A percentile compares a stretch with the other conserved stretches of the same genome.
phyloP scores from a whole-genome alignment of 345 rosid species.

The Anacardium occidentale region DNA sequence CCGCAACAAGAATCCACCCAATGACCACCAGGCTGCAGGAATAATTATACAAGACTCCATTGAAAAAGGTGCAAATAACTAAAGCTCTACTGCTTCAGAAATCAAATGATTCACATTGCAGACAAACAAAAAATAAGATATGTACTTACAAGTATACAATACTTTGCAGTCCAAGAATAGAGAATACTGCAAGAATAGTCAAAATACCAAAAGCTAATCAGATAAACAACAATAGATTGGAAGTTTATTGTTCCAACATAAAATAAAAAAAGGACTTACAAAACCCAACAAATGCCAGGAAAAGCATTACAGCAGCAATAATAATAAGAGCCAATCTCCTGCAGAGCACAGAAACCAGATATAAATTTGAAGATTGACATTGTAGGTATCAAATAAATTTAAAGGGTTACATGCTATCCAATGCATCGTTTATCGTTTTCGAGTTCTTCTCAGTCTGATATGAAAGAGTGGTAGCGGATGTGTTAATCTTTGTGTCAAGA shows the following conservation, averaged over 20 bases:
- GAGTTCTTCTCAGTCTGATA: conserved; percentile 57
- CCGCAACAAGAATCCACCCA: conserved; percentile 90
- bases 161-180: conserved; percentile 79
- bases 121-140: conserved; percentile 13
- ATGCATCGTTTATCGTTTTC: conserved; percentile 48
- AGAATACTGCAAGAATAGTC: conserved; percentile 63
- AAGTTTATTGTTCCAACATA: neutral
- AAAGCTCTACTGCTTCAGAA: neutral
- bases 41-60: conserved; percentile 3
- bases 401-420: conserved; percentile 55
- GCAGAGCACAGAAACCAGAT: conserved; percentile 20
- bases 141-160: conserved; percentile 80
- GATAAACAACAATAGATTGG: conserved; percentile 1
- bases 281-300: conserved; percentile 86
- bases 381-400: neutral
- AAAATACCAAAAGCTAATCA: conserved; percentile 6
- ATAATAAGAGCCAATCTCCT: conserved; percentile 78
- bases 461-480: conserved; percentile 61
- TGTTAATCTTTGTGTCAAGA: conserved; percentile 60
- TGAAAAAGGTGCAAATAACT: neutral
- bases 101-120: neutral
- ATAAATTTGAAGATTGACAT: conserved; percentile 3
- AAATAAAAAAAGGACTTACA: conserved; percentile 48
- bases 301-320: conserved; percentile 88
- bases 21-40: conserved; percentile 68